Conservation (phyloP, 306 rosid genomes). For the Vigna nakashimae region DNA sequence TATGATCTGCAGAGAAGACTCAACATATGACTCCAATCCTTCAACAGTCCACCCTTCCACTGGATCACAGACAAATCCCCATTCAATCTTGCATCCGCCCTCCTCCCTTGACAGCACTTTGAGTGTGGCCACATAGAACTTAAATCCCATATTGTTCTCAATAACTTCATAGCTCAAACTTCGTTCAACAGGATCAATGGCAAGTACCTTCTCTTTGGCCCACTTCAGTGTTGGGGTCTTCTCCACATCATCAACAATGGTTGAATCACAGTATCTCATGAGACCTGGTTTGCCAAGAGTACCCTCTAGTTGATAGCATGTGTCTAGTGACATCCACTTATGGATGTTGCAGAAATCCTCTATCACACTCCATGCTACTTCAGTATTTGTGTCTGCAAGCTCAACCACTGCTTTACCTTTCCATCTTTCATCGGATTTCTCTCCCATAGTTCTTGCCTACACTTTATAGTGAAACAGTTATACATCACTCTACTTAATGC, state of each 20-base stretch:
- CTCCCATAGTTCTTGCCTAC: constrained; percentile 17
- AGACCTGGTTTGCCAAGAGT: constrained; percentile 55
- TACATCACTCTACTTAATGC: neutral
- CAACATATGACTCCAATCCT: constrained; percentile 42
- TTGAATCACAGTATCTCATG: constrained; percentile 54
- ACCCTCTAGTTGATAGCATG: constrained; percentile 54
- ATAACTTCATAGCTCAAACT: constrained; percentile 54
- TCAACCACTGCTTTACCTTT: constrained; percentile 48
- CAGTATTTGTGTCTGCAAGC: neutral
- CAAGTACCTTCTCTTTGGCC: constrained; percentile 62
- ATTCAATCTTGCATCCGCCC: constrained; percentile 59
- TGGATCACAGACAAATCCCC: constrained; percentile 69
- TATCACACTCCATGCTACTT: constrained; percentile 52
- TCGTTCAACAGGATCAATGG: constrained; percentile 54
- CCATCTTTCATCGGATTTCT: constrained; percentile 44
- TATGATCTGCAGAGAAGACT: constrained; percentile 42
- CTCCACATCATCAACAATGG: neutral
- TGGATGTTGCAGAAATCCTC: constrained; percentile 67
- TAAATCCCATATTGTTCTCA: constrained; percentile 63
- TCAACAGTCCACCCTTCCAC: constrained; percentile 50
- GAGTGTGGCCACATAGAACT: constrained; percentile 52
- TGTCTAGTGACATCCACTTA: constrained; percentile 52
- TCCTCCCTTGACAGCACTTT: constrained; percentile 36
- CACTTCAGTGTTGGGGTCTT: constrained; percentile 8
- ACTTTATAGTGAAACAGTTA: too few species aligned